phyloP scores from a whole-genome alignment of 495 filamentous ascomycete species.

The Neurospora sp. region DNA sequence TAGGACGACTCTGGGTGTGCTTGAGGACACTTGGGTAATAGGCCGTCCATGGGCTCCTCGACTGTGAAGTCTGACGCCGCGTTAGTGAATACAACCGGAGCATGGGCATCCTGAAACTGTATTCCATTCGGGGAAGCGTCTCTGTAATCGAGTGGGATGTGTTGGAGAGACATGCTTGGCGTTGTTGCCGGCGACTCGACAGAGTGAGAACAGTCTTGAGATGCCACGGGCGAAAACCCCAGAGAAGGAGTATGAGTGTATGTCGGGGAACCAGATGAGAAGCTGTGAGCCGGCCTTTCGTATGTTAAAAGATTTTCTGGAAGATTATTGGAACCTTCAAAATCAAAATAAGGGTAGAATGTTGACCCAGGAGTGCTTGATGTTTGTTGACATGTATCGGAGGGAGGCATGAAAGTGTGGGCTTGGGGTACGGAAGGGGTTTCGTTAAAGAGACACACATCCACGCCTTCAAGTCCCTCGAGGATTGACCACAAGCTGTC shows the following conservation, averaged over 20 bases:
- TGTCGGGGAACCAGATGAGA: background rate
- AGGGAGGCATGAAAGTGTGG: background rate
- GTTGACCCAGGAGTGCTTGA: background rate
- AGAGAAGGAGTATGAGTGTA: background rate
- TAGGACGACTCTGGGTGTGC: background rate
- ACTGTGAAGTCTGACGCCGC: background rate
- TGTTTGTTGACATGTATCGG: background rate
- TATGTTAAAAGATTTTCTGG: background rate
- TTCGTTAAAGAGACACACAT: background rate
- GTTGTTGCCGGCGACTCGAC: background rate
- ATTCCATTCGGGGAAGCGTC: background rate
- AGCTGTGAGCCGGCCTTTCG: background rate
- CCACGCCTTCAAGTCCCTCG: background rate
- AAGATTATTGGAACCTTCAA: background rate
- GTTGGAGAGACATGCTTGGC: background rate
- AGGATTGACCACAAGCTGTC: background rate
- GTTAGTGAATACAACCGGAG: background rate
- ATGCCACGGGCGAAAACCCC: background rate
- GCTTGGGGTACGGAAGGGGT: background rate
- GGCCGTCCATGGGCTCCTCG: background rate
- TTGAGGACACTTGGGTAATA: background rate
- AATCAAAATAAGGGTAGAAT: rapidly evolving
- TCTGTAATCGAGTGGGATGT: background rate
- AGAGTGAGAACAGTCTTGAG: background rate
- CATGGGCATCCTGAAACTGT: background rate